Conservation (phyloP, 1,284 basidiomycete genomes). For the Vanrija humicola region DNA sequence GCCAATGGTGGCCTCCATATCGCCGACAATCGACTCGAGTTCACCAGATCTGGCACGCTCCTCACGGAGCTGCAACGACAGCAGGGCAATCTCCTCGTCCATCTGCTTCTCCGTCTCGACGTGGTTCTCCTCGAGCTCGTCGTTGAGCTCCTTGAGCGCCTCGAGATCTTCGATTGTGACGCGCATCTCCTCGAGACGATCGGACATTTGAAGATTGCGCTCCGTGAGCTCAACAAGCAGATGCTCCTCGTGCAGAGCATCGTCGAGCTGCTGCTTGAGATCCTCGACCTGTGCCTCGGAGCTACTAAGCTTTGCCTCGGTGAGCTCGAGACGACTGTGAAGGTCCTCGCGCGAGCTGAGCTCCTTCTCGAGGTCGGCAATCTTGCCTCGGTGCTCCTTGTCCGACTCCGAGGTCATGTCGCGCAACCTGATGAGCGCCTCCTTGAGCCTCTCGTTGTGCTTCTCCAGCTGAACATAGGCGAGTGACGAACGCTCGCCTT, state of each 20-base stretch:
- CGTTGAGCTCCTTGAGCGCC: constrained; percentile 88
- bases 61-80: constrained; percentile 58
- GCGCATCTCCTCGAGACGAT: constrained; percentile 93
- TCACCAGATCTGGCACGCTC: constrained; percentile 60
- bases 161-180: constrained; percentile 94
- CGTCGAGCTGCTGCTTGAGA: constrained; percentile 89
- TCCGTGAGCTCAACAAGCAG: constrained; percentile 94
- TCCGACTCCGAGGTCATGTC: constrained; percentile 86
- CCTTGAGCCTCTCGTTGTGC: constrained; percentile 91
- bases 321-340: constrained; percentile 64
- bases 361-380: constrained; percentile 86
- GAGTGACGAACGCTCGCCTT: constrained; percentile 60
- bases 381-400: constrained; percentile 72
- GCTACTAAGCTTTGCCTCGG: constrained; percentile 72
- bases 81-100: constrained; percentile 79
- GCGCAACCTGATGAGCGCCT: constrained; percentile 83
- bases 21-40: constrained; percentile 73
- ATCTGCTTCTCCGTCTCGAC: constrained; percentile 88
- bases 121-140: constrained; percentile 96
- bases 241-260: constrained; percentile 91
- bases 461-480: constrained; percentile 91
- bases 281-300: constrained; percentile 89
- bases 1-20: constrained; percentile 77
- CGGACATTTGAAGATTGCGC: constrained; percentile 82
- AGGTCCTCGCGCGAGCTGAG: constrained; percentile 52